Evolutionary conservation across 164 flowering plant species (phyloP).

Genomic region (Stephania yunnanensis): DNA sequence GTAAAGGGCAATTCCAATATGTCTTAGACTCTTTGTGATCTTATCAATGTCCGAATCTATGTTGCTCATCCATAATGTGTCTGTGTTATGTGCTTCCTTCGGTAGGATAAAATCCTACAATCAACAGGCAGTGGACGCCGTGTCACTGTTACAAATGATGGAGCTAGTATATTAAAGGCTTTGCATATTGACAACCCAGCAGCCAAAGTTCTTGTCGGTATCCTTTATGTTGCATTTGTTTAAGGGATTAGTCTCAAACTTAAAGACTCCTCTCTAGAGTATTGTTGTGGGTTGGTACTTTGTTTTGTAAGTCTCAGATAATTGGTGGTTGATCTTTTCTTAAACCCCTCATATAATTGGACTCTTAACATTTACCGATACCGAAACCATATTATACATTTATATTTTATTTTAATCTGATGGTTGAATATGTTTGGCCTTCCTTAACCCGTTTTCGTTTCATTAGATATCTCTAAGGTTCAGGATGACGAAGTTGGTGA

Average conservation of each 20-base stretch:
- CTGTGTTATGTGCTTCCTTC: not conserved
- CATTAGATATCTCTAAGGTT: slow-evolving; percentile 84
- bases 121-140: slow-evolving; percentile 82
- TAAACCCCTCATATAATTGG: not conserved
- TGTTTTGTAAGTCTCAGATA: not conserved
- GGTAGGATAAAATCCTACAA: slow-evolving; percentile 90
- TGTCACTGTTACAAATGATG: slow-evolving; percentile 96
- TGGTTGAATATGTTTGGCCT: not conserved
- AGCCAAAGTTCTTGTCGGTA: slow-evolving; percentile 97
- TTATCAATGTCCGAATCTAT: not conserved
- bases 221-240: slow-evolving; percentile 33
- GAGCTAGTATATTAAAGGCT: slow-evolving; percentile 93
- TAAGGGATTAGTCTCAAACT: not conserved
- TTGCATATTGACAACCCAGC: slow-evolving; percentile 96
- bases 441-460: slow-evolving; percentile 24
- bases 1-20: slow-evolving; percentile 26
- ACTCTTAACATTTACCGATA: not conserved
- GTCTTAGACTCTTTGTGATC: not conserved
- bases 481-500: slow-evolving; percentile 99
- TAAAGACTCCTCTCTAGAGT: not conserved
- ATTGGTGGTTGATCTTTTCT: not conserved
- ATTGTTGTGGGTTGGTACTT: not conserved
- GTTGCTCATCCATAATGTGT: not conserved
- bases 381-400: too few relatives aligned
- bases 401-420: not conserved